Evolutionary conservation across 768 basidiomycete genomes (phyloP), one percentile per base, ranked within the genome.

Genomic region (Pilatotrama ljubarskyi): DNA sequence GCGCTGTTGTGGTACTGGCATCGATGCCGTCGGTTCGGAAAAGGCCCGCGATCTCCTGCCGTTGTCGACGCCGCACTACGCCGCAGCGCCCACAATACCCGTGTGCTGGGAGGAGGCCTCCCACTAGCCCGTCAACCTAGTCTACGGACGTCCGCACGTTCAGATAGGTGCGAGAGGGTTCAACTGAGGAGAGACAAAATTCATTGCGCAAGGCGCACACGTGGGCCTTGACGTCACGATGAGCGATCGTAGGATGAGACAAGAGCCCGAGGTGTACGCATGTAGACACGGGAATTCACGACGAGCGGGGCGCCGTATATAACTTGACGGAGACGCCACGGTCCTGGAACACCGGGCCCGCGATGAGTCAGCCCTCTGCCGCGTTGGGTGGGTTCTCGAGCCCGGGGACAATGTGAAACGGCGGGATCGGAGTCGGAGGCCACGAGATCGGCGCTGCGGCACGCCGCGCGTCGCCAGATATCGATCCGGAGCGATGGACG

Each of bases 1-100:
- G 53, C 85, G 80, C 66, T 90, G 90, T 67, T 87, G 63, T 90
- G 80, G 73, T 84, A 88, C 36, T 82, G 78, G 66, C 83, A 80
- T 44, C 82, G 59, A 41, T 76, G 74, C 25, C 35, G 36, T 25
- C 64, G 58, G 20, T 54, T 62, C 2, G 67, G 69, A 38, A 69
- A 68, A 2, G 62, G 13, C 15, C 53, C 55, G 17, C 17, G 11
- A 24, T 11, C 4, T 10, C 46, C 36, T 22, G 37, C 14, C 15
- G 20, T n/a, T 32, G 2, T 2, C 10, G 36, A n/a, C 24, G 25
- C 41, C n/a, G n/a, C n/a, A n/a, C n/a, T n/a, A n/a, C n/a, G n/a
- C n/a, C 15, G n/a, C 36, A 17, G 25, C 40, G 51, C 24, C 38
- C 51, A 41, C 38, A 41, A 6, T 4, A 24, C 15, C 15, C n/a